Evolutionary conservation across 1,139 yeast genomes (phyloP).

Genomic region (Yamadazyma conglobata): DNA sequence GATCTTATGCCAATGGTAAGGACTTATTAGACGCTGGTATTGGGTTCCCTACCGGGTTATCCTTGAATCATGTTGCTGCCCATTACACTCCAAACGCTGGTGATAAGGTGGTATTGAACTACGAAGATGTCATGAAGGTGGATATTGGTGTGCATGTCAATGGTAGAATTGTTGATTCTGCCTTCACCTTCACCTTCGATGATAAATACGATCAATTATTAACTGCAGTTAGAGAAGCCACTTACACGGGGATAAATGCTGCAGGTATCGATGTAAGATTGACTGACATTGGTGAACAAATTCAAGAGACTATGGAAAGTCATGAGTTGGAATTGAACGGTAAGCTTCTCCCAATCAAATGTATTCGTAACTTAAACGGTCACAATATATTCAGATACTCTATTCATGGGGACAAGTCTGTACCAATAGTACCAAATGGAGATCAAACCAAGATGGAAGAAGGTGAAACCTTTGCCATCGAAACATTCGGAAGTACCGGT

Average conservation of each 20-base stretch:
- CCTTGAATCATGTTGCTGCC: conserved; percentile 92
- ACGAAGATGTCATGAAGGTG: conserved; percentile 94
- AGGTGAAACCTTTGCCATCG: conserved; percentile 97
- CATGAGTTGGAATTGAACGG: conserved; percentile 92
- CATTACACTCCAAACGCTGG: conserved; percentile 98
- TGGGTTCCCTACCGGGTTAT: conserved; percentile 97
- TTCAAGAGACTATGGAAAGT: conserved; percentile 96
- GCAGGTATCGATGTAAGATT: conserved; percentile 96
- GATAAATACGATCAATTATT: conserved; percentile 76
- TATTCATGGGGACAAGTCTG: conserved; percentile 94
- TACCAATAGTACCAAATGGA: conserved; percentile 91
- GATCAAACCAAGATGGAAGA: conserved; percentile 98
- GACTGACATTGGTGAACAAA: conserved; percentile 92
- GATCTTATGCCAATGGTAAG: conserved; percentile 67
- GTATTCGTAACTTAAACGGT: conserved; percentile 90
- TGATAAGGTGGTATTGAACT: conserved; percentile 72
- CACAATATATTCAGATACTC: conserved; percentile 82
- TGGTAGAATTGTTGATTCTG: conserved; percentile 94
- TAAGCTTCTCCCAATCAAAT: conserved; percentile 76
- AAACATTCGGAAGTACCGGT: conserved; percentile 97
- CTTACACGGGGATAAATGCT: conserved; percentile 87
- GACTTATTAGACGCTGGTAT: conserved; percentile 74
- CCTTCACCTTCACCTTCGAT: conserved; percentile 89
- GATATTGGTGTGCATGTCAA: conserved; percentile 97
- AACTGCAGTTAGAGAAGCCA: conserved; percentile 86